Evolutionary conservation across 2,329 filamentous ascomycete species (phyloP), one percentile per base, ranked within the genome.

Genomic region (Diplocarpon mali): DNA sequence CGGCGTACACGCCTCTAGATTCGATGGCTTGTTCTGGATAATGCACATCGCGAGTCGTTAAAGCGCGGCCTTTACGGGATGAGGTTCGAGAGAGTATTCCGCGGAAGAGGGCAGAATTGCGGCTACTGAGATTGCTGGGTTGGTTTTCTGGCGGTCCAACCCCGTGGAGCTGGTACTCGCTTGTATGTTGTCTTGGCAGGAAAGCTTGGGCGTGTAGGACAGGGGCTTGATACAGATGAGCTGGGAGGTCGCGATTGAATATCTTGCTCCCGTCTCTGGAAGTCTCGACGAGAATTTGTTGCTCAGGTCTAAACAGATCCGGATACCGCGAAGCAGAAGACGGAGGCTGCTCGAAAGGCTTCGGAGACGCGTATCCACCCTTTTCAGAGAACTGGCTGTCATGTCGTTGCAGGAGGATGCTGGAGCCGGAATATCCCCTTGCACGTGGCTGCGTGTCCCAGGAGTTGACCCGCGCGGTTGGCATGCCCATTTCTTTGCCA

Each of bases 281-380:
- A 14, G 49, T 35, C 39, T 55, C 58, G 29, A 49, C 46, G 16
- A 50, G 51, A 45, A 41, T 38, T 34, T 46, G 44, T 5, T 31
- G 51, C 8, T 50, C 55, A 13, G 60, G 53, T 36, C 62, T 62
- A 51, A 75, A 73, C 12, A 72, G 61, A n/a, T 64, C 62, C 2
- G 71, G 70, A 47, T 68, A 75, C 36, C 71, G 64, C 49, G 69
- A 64, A 8, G 72, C 68, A 4, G 73, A 70, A 3, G 70, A 71
- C 5, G 73, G 72, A 5, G 72, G 72, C 31, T 69, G 61, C 49
- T 67, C 64, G n/a, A 62, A 57, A 9, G 50, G 40, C 14, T 48
- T 53, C 11, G 35, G 42, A 11, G 47, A 45, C 11, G 36, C n/a
- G 27, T 43, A 47, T 13, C 27, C 38, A 24, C 41, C 35, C 24